These are phyloP conservation scores for Fusarium hostae DNA, from an alignment of 2,329 filamentous ascomycete genomes.

Conservation along the genomic window DNA sequence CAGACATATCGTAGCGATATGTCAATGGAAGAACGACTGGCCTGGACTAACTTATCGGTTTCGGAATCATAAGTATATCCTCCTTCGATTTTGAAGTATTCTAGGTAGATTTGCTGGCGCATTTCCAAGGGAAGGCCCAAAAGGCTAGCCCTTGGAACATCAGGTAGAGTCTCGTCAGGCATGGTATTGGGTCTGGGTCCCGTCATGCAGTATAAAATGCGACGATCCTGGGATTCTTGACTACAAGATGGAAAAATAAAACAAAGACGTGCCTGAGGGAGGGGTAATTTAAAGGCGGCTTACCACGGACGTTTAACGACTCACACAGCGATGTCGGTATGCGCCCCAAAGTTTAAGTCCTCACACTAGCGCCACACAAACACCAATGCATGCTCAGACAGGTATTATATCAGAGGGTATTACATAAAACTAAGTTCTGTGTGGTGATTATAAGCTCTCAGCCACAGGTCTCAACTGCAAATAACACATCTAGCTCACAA, in stretches of 20 bases:
- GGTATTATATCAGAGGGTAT: too few species aligned
- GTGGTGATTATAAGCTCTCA: too few species aligned
- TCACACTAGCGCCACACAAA: too few species aligned
- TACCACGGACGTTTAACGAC: not conserved
- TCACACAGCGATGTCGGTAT: not conserved
- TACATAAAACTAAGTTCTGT: too few species aligned
- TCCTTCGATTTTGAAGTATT: slow-evolving; percentile 9
- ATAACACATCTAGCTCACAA: too few species aligned
- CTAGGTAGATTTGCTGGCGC: slow-evolving; percentile 9
- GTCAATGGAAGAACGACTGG: slow-evolving; percentile 2
- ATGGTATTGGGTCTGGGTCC: not conserved
- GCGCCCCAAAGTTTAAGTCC: not conserved
- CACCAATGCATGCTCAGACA: too few species aligned
- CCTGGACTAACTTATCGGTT: not conserved
- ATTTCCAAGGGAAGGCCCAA: slow-evolving; percentile 15
- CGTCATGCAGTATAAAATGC: fast-evolving
- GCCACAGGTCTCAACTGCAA: too few species aligned
- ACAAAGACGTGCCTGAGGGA: too few species aligned
- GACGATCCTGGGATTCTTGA: too few species aligned
- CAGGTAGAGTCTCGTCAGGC: not conserved
- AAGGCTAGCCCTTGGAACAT: not conserved
- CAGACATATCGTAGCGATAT: not conserved
- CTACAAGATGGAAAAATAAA: too few species aligned
- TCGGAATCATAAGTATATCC: slow-evolving; percentile 13
- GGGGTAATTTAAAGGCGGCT: not conserved